A percentile compares a stretch with the other conserved stretches of the same genome.
Conservation (phyloP, 192 early-diverging fungal genomes). For the Coemansia sp. region DNA sequence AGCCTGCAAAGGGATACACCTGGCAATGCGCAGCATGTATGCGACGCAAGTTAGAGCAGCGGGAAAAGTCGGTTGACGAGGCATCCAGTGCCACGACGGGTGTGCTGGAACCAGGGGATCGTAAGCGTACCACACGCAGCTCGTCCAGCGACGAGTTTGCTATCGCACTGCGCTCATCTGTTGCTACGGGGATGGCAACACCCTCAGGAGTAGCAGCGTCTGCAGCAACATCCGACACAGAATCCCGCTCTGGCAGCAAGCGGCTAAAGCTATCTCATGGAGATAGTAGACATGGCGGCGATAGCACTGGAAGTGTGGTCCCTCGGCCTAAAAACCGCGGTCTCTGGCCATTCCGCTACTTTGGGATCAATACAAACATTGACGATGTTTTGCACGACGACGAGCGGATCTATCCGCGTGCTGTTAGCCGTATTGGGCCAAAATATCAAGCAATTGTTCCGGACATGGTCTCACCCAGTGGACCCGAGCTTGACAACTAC, state of each 20-base stretch:
- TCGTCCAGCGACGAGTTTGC: constrained; percentile 24
- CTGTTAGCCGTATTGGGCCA: constrained; percentile 75
- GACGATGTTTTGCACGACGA: constrained; percentile 70
- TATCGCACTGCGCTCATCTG: constrained; percentile 15
- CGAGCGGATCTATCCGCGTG: constrained; percentile 77
- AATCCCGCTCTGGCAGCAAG: constrained; percentile 47
- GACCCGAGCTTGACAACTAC: constrained; percentile 28
- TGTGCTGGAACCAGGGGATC: constrained; percentile 14
- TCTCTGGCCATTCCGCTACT: constrained; percentile 89
- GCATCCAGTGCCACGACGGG: not conserved
- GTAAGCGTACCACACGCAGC: constrained; percentile 43
- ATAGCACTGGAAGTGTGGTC: constrained; percentile 23
- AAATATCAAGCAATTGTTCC: constrained; percentile 79
- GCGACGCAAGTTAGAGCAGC: constrained; percentile 40
- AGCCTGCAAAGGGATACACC: constrained; percentile 82
- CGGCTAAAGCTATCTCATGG: constrained; percentile 39
- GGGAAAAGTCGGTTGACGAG: constrained; percentile 22
- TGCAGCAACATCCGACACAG: constrained; percentile 40
- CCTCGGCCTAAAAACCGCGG: constrained; percentile 50
- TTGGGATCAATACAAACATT: constrained; percentile 77
- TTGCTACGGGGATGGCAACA: not conserved
- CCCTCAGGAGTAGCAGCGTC: constrained; percentile 2
- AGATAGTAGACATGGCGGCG: constrained; percentile 13
- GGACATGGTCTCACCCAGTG: constrained; percentile 52
- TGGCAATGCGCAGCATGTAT: constrained; percentile 83